Percentiles rank a stretch among this genome's conserved stretches.
Conservation (phyloP, 257 asterid species). For the Pogostemon cablin region DNA sequence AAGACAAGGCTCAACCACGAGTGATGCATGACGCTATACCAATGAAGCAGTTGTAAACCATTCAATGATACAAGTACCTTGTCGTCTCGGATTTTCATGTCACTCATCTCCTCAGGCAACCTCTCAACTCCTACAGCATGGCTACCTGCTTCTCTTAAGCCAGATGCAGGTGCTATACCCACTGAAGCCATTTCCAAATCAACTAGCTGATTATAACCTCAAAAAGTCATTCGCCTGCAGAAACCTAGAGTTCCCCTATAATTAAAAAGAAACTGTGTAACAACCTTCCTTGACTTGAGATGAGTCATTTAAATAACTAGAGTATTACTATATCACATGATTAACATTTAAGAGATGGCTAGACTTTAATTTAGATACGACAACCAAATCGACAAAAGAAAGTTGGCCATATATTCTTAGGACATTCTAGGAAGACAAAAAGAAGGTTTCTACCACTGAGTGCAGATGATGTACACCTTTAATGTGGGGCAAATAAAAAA, state of each 20-base stretch:
- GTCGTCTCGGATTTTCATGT: constrained; percentile 68
- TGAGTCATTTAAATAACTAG: constrained; percentile 14
- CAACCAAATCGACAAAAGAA: constrained; percentile 3
- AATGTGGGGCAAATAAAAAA: neutral
- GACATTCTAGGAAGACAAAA: neutral
- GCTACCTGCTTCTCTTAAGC: constrained; percentile 52
- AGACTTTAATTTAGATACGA: neutral
- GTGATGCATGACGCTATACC: constrained; percentile 1
- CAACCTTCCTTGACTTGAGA: neutral
- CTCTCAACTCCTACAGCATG: constrained; percentile 56
- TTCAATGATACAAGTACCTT: constrained; percentile 37
- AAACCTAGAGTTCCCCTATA: constrained; percentile 25
- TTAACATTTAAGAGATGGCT: neutral
- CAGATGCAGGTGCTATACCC: constrained; percentile 57
- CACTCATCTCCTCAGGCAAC: constrained; percentile 67
- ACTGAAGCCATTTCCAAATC: constrained; percentile 63
- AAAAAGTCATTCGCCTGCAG: constrained; percentile 53
- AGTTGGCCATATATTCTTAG: neutral
- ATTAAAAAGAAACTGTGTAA: constrained; percentile 5
- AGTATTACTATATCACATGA: constrained; percentile 18
- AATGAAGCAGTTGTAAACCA: neutral
- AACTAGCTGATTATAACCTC: constrained; percentile 41
- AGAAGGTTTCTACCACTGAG: neutral
- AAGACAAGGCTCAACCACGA: constrained; percentile 20
- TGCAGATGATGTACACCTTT: neutral